Percentiles rank a stretch among this genome's conserved stretches.
These are phyloP conservation scores for Zhuliangozyma blackwelliae DNA, from an alignment of 1,139 yeast species.

Conservation along the genomic window DNA sequence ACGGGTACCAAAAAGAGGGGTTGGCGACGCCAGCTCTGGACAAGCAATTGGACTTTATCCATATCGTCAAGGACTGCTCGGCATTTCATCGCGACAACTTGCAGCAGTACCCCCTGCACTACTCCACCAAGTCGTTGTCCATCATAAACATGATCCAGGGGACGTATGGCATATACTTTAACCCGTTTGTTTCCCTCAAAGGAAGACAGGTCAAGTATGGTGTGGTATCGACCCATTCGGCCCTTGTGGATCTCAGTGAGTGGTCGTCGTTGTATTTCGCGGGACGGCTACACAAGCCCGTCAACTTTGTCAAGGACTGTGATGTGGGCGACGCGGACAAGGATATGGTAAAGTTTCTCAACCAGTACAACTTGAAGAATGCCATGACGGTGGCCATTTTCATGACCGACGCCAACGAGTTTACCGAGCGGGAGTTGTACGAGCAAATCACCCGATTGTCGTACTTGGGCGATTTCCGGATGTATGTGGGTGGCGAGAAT, in stretches of 20 bases:
- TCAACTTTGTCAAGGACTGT: conserved; percentile 58
- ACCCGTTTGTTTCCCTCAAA: conserved; percentile 70
- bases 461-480: conserved; percentile 87
- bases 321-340: conserved; percentile 7
- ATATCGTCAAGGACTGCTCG: conserved; percentile 69
- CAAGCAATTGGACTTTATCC: conserved; percentile 77
- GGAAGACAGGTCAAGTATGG: conserved; percentile 75
- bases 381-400: conserved; percentile 76
- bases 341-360: conserved; percentile 51
- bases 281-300: conserved; percentile 94
- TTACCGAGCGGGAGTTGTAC: conserved; percentile 65
- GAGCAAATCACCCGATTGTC: conserved; percentile 76
- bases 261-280: conserved; percentile 89
- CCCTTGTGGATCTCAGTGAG: conserved; percentile 64
- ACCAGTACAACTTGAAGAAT: conserved; percentile 71
- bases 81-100: conserved; percentile 76
- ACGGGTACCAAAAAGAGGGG: conserved; percentile 37
- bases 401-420: conserved; percentile 30
- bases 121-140: conserved; percentile 58
- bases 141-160: conserved; percentile 60
- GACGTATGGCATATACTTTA: conserved; percentile 94
- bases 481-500: conserved; percentile 85
- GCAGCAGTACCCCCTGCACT: conserved; percentile 64
- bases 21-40: conserved; percentile 27
- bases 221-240: conserved; percentile 58